These are phyloP conservation scores for Dictyostelium purpureum DNA, from an alignment of 78 protist genomes.

Conservation along the genomic window DNA sequence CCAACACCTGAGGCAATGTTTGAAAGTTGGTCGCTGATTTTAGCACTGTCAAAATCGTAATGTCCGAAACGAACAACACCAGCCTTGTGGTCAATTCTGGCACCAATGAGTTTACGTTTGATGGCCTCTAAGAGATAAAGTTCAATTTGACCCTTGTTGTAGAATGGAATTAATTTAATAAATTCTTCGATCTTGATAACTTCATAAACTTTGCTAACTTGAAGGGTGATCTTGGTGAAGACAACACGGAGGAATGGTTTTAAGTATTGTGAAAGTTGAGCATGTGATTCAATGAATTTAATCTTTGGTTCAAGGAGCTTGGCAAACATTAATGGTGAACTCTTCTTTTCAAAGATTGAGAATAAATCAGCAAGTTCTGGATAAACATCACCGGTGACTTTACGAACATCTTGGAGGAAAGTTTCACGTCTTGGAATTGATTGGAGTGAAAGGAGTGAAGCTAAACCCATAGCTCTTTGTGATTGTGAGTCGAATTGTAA, in stretches of 20 bases:
- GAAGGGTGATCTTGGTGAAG: conserved; percentile 75
- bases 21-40: conserved; percentile 62
- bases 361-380: conserved; percentile 76
- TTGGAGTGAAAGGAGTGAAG: conserved; percentile 41
- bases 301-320: conserved; percentile 51
- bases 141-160: conserved; percentile 49
- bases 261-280: conserved; percentile 50
- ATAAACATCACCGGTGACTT: conserved; percentile 9
- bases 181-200: conserved; percentile 72
- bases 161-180: conserved; percentile 55
- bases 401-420: conserved; percentile 27
- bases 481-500: conserved; percentile 41
- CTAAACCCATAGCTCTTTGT: conserved; percentile 34
- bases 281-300: conserved; percentile 5
- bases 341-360: conserved; percentile 58
- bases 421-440: conserved; percentile 59
- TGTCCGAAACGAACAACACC: conserved; percentile 74
- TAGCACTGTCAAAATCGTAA: conserved; percentile 66
- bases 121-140: conserved; percentile 46
- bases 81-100: conserved; percentile 71
- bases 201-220: conserved; percentile 76
- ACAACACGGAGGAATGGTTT: conserved; percentile 56
- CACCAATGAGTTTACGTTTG: conserved; percentile 60
- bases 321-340: conserved; percentile 21
- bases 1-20: conserved; percentile 25